A percentile compares a stretch with the other conserved stretches of the same genome.
Evolutionary conservation across 176 grass and related monocot species (phyloP).

Genomic region (Oryza punctata): DNA sequence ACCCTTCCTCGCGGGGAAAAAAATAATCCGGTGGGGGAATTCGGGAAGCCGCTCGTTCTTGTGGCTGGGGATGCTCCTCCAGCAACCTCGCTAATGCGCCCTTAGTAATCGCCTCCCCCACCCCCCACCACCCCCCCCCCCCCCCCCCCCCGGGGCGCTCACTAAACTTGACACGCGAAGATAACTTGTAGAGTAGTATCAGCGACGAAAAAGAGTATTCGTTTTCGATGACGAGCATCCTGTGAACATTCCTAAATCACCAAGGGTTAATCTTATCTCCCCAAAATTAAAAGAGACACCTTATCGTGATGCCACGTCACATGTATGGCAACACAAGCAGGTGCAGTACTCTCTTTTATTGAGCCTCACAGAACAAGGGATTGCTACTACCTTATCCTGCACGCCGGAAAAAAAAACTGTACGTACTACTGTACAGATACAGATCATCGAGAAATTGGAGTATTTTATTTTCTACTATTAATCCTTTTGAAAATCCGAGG

Average conservation of each 20-base stretch:
- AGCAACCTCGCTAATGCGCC: conserved; percentile 17
- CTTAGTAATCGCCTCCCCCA: background rate
- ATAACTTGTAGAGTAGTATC: background rate
- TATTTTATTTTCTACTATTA: background rate
- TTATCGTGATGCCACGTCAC: background rate
- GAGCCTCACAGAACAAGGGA: too few relatives aligned
- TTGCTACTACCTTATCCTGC: too few relatives aligned
- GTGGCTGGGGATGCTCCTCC: conserved; percentile 69
- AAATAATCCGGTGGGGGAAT: conserved; percentile 31
- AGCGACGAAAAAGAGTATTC: background rate
- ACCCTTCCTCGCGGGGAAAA: background rate
- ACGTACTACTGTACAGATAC: too few relatives aligned
- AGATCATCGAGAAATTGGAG: background rate
- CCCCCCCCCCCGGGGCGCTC: too few relatives aligned
- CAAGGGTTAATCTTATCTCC: background rate
- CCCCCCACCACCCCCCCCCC: too few relatives aligned
- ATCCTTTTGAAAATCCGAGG: background rate
- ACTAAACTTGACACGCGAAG: background rate
- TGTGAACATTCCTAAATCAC: background rate
- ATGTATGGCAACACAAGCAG: background rate
- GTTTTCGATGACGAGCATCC: background rate
- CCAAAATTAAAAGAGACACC: background rate
- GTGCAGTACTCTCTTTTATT: background rate
- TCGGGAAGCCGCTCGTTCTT: conserved; percentile 62
- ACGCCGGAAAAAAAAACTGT: too few relatives aligned